phyloP scores from a whole-genome alignment of 495 filamentous ascomycete species.

The Lasiosphaeria miniovina region DNA sequence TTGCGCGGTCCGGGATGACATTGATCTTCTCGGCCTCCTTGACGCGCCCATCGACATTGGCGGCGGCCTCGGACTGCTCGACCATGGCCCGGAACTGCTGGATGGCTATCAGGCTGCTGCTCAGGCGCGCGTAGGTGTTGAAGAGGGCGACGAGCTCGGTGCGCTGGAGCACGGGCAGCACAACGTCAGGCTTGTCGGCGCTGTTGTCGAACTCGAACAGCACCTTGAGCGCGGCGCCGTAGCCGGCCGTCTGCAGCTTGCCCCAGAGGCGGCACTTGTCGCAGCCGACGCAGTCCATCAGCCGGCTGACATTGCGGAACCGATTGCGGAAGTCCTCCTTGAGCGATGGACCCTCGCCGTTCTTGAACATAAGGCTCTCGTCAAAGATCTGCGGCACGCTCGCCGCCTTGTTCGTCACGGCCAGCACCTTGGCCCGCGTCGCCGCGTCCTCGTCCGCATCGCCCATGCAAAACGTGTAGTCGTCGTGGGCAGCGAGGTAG shows the following conservation, averaged over 20 bases:
- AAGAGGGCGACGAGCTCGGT: conserved; percentile 92
- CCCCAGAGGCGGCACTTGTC: conserved; percentile 99
- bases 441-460: conserved; percentile 72
- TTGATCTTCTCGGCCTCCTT: conserved; percentile 23
- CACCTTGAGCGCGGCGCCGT: conserved; percentile 91
- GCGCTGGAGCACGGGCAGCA: conserved; percentile 64
- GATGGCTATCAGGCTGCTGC: conserved; percentile 71
- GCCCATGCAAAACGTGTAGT: conserved; percentile 88
- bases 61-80: conserved; percentile 49
- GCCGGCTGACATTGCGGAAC: conserved; percentile 89
- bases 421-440: conserved; percentile 75
- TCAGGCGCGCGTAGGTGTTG: conserved; percentile 87
- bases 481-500: conserved; percentile 54
- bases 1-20: conserved; percentile 39
- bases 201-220: conserved; percentile 91
- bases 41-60: conserved; percentile 35
- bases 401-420: conserved; percentile 64
- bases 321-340: conserved; percentile 98
- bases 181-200: conserved; percentile 56
- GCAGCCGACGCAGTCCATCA: conserved; percentile 99
- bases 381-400: conserved; percentile 80
- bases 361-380: conserved; percentile 88
- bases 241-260: conserved; percentile 93
- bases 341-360: conserved; percentile 63
- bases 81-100: conserved; percentile 69